phyloP scores from a whole-genome alignment of 495 filamentous ascomycete species.

The Trichoderma gamsii region DNA sequence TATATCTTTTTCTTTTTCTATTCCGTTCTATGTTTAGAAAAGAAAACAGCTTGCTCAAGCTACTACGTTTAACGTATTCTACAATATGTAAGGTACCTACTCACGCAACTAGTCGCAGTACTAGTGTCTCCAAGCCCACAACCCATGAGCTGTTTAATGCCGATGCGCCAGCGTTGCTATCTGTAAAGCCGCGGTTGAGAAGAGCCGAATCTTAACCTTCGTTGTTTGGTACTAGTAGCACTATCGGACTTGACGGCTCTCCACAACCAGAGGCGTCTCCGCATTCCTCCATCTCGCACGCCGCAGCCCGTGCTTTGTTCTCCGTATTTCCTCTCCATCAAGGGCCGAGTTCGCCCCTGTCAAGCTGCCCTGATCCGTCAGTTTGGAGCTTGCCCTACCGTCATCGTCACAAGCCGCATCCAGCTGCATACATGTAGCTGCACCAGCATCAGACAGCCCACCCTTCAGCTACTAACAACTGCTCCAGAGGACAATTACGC shows the following conservation, averaged over 20 bases:
- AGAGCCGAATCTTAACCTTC: constrained; percentile 2
- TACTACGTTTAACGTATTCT: no score
- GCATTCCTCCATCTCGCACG: neutral
- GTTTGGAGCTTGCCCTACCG: no score
- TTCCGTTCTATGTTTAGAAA: no score
- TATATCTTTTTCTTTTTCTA: no score
- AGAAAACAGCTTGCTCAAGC: no score
- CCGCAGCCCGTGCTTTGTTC: neutral
- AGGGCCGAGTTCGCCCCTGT: constrained; percentile 4
- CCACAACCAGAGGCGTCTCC: constrained; percentile 1
- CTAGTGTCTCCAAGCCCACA: neutral
- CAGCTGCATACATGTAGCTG: neutral
- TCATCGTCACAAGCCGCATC: no score
- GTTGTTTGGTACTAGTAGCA: neutral
- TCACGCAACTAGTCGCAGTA: no score
- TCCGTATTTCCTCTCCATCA: neutral
- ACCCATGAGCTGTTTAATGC: neutral
- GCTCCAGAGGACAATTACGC: neutral
- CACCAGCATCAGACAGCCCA: neutral
- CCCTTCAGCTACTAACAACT: neutral
- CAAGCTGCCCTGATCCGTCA: neutral
- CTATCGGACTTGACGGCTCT: constrained; percentile 1
- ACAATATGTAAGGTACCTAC: no score
- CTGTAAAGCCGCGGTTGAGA: neutral
- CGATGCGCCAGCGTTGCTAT: neutral